A percentile compares a stretch with the other conserved stretches of the same genome.
phyloP scores from a whole-genome alignment of 371 early-diverging fungal species.

The Mucor lusitanicus region DNA sequence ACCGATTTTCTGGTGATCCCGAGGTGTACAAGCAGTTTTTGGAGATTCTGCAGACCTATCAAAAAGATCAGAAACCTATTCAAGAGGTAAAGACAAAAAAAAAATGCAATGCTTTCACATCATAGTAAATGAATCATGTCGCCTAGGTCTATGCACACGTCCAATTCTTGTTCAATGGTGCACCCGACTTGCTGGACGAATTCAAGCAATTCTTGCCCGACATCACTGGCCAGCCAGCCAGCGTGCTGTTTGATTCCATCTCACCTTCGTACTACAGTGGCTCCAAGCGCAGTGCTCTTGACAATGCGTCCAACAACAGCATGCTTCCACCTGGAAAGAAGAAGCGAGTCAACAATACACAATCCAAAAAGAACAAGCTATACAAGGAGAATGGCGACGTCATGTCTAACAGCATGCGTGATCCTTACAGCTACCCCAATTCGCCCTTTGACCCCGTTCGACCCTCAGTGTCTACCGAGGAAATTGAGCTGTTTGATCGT shows the following conservation, averaged over 20 bases:
- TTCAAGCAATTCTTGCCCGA: constrained; percentile 97
- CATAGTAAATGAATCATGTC: no score
- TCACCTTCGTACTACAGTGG: constrained; percentile 12
- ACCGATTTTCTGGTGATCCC: constrained; percentile 85
- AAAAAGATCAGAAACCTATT: constrained; percentile 89
- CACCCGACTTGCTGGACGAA: constrained; percentile 90
- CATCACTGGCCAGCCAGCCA: constrained; percentile 38
- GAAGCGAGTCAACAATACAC: constrained; percentile 18
- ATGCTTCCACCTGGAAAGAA: constrained; percentile 27
- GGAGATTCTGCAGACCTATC: constrained; percentile 93
- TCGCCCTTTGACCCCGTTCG: constrained; percentile 32
- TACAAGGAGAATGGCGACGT: constrained; percentile 6
- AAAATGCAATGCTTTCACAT: no score
- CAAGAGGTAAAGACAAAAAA: constrained; percentile 91
- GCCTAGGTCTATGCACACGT: constrained; percentile 87
- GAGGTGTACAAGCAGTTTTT: constrained; percentile 94
- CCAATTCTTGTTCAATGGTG: constrained; percentile 78
- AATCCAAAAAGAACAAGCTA: constrained; percentile 3
- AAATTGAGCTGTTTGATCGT: constrained; percentile 90
- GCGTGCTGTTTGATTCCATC: constrained; percentile 17
- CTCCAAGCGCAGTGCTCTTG: constrained; percentile 7
- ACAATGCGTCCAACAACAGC: constrained; percentile 4
- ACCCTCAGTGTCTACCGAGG: constrained; percentile 64
- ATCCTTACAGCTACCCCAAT: constrained; percentile 19
- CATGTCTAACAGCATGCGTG: background rate